These are phyloP conservation scores for Penicillium sp. DNA, from an alignment of 2,329 filamentous ascomycete genomes.

Conservation along the genomic window DNA sequence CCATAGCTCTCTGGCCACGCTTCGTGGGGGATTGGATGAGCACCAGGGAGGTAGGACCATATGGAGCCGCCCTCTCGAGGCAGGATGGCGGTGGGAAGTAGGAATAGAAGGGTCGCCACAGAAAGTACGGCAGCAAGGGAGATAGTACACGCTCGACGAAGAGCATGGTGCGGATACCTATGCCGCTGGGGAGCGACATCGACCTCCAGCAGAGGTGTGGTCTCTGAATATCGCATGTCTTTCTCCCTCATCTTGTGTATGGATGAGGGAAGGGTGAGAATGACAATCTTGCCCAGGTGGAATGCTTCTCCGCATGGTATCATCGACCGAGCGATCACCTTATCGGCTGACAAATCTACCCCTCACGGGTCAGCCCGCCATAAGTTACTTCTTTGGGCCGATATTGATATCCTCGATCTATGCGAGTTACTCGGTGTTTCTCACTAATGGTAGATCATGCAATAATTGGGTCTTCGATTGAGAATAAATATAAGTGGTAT, in stretches of 20 bases:
- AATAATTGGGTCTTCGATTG: not conserved
- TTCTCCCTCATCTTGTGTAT: conserved; percentile 37
- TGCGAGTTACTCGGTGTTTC: not conserved
- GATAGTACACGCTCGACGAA: conserved; percentile 46
- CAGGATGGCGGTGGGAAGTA: conserved; percentile 42
- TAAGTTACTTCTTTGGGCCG: not conserved
- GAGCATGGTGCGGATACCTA: conserved; percentile 44
- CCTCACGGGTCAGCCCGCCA: not conserved
- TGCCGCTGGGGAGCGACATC: conserved; percentile 40
- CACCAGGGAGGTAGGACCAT: conserved; percentile 44
- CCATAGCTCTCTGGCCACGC: conserved; percentile 48
- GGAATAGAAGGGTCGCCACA: conserved; percentile 42
- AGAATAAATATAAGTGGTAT: not conserved
- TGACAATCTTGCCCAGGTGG: not conserved
- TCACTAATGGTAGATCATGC: not conserved
- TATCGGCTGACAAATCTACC: conserved; percentile 15
- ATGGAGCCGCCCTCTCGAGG: conserved; percentile 40
- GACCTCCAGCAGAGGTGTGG: conserved; percentile 46
- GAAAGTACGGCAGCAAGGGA: conserved; percentile 41
- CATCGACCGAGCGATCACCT: conserved; percentile 5
- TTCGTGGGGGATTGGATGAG: conserved; percentile 37
- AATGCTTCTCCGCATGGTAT: conserved; percentile 14
- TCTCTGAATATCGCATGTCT: conserved; percentile 39
- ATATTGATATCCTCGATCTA: not conserved
- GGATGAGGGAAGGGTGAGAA: conserved; percentile 1